Conservation (phyloP, 495 filamentous ascomycete species). For the Lasiosphaeria ovina region DNA sequence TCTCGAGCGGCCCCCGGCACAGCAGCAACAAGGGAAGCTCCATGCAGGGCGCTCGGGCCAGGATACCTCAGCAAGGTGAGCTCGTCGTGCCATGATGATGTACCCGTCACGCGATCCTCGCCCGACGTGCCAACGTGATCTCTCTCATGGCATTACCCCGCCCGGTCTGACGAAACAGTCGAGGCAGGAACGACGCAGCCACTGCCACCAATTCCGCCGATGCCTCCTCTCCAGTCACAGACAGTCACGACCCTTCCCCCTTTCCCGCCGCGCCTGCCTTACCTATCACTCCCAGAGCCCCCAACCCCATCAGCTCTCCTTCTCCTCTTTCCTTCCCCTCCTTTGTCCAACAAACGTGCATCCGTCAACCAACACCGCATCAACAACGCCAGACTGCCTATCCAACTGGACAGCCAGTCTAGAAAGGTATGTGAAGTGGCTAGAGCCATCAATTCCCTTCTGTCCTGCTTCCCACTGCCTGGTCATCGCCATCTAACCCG, state of each 20-base stretch:
- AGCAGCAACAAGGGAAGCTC: not conserved
- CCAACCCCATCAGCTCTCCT: conserved; percentile 19
- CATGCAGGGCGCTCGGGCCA: conserved; percentile 31
- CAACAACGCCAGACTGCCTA: conserved; percentile 6
- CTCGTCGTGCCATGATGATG: conserved; percentile 35
- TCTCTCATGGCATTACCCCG: conserved; percentile 35
- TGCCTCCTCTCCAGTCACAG: not conserved
- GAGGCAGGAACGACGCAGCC: conserved; percentile 26
- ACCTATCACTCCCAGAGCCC: conserved; percentile 9
- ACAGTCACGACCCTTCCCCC: too few species aligned
- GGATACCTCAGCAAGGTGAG: conserved; percentile 22
- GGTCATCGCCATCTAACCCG: not conserved
- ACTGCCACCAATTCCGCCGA: conserved; percentile 9
- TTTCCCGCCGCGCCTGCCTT: not conserved
- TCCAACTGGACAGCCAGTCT: not conserved
- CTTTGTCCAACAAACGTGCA: conserved; percentile 23
- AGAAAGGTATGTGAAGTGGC: conserved; percentile 9
- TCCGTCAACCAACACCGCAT: conserved; percentile 12
- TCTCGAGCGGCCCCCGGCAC: not conserved
- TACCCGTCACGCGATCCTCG: conserved; percentile 37
- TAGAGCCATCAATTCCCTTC: not conserved
- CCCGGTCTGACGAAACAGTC: conserved; percentile 36
- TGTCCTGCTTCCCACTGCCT: too few species aligned
- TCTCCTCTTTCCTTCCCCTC: conserved; percentile 19
- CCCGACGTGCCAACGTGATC: conserved; percentile 29